Percentiles rank a stretch among this genome's conserved stretches.
Evolutionary conservation across 169 alveolate genomes (phyloP).

Genomic region (Eimeria falciformis): DNA sequence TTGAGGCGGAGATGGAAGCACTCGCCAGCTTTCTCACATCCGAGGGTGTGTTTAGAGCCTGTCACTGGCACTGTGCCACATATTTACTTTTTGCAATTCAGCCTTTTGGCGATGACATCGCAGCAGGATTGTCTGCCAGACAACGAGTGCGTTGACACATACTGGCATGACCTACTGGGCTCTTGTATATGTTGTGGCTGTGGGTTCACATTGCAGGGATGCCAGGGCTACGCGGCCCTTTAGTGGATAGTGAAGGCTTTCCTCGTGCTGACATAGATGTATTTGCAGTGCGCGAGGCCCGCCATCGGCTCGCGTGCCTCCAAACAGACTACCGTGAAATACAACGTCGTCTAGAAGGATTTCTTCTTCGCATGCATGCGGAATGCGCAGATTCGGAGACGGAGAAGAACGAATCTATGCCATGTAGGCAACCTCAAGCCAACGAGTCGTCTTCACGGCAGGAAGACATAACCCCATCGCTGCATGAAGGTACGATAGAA

Average conservation of each 20-base stretch:
- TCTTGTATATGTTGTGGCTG: too few species aligned
- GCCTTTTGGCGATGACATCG: too few species aligned
- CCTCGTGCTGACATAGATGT: conserved; percentile 74
- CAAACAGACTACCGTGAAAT: conserved; percentile 64
- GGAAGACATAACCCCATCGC: conserved; percentile 3
- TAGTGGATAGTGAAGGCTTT: conserved; percentile 72
- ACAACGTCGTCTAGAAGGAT: conserved; percentile 21
- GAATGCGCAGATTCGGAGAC: background rate
- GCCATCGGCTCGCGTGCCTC: conserved; percentile 58
- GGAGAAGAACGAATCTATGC: background rate
- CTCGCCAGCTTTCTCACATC: conserved; percentile 29
- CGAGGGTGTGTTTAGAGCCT: conserved; percentile 14
- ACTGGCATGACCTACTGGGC: too few species aligned
- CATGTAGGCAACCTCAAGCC: background rate
- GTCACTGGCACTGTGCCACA: too few species aligned
- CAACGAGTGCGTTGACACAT: too few species aligned
- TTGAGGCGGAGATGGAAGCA: conserved; percentile 42
- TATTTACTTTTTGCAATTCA: too few species aligned
- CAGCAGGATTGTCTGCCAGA: too few species aligned
- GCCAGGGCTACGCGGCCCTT: conserved; percentile 67
- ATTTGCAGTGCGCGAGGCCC: conserved; percentile 68
- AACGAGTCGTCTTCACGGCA: background rate
- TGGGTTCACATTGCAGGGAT: conserved; percentile 70
- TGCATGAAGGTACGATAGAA: background rate
- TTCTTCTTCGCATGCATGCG: conserved; percentile 2